These are phyloP conservation scores for Ilyonectria mors-panacis DNA, from an alignment of 2,329 filamentous ascomycete species.

Conservation along the genomic window DNA sequence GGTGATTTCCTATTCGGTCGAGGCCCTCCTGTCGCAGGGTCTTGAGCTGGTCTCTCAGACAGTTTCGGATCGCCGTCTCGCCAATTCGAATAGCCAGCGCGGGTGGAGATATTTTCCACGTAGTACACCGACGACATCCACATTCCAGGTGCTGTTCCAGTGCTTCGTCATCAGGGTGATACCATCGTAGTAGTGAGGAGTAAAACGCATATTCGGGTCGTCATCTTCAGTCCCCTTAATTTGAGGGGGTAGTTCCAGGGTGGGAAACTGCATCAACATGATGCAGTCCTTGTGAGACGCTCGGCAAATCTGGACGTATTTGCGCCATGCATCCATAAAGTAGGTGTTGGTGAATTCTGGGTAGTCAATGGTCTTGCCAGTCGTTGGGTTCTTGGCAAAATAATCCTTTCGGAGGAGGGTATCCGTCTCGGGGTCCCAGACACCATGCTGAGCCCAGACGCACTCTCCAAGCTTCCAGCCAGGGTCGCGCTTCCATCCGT, in stretches of 20 bases:
- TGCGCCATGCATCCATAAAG: slow-evolving; percentile 88
- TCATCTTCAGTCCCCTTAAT: slow-evolving; percentile 92
- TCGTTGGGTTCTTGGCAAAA: slow-evolving; percentile 84
- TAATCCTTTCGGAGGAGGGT: slow-evolving; percentile 87
- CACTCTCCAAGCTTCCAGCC: slow-evolving; percentile 96
- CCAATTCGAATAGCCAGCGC: slow-evolving; percentile 94
- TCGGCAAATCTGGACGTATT: slow-evolving; percentile 82
- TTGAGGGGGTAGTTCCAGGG: slow-evolving; percentile 89
- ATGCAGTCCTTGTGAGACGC: slow-evolving; percentile 84
- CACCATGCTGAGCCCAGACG: slow-evolving; percentile 95
- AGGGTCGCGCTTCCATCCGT: slow-evolving; percentile 90
- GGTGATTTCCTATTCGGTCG: slow-evolving; percentile 90
- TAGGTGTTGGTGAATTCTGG: slow-evolving; percentile 91
- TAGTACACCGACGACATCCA: slow-evolving; percentile 93
- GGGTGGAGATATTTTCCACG: slow-evolving; percentile 88
- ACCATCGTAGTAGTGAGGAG: slow-evolving; percentile 97
- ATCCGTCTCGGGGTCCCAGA: slow-evolving; percentile 90
- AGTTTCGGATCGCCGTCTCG: slow-evolving; percentile 94
- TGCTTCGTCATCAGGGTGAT: slow-evolving; percentile 98
- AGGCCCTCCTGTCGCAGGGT: slow-evolving; percentile 88
- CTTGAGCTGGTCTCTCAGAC: slow-evolving; percentile 88
- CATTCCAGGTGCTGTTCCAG: slow-evolving; percentile 98
- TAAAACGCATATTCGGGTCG: slow-evolving; percentile 92
- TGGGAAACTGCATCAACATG: slow-evolving; percentile 91
- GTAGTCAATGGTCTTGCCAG: slow-evolving; percentile 82